These are phyloP conservation scores for Trifolium repens DNA, from an alignment of 306 rosid genomes.

Conservation along the genomic window DNA sequence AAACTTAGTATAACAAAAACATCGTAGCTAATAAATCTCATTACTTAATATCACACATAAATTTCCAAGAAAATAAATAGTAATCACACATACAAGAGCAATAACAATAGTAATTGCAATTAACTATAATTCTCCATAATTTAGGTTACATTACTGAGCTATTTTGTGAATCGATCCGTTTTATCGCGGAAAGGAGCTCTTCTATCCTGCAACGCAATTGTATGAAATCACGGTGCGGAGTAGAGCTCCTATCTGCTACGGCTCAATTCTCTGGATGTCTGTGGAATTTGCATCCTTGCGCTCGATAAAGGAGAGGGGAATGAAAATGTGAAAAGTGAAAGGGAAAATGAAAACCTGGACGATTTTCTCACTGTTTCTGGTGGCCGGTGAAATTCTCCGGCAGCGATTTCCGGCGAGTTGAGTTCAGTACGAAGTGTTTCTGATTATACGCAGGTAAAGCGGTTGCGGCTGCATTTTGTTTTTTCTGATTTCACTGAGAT, in stretches of 20 bases:
- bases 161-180: neutral
- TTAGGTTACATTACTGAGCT: too few species aligned
- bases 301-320: neutral
- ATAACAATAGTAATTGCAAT: neutral
- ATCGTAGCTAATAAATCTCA: conserved; percentile 2
- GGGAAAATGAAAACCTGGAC: neutral
- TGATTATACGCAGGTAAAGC: neutral
- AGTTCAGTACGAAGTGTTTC: neutral
- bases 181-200: neutral
- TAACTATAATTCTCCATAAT: too few species aligned
- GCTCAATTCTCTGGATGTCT: too few species aligned
- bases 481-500: too few species aligned
- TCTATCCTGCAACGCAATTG: neutral
- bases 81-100: neutral
- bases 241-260: too few species aligned
- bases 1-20: neutral
- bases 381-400: neutral
- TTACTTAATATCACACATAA: neutral
- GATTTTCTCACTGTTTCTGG: neutral
- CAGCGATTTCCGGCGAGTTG: neutral
- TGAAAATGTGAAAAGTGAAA: neutral
- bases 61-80: neutral
- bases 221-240: too few species aligned
- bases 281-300: too few species aligned
- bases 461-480: too few species aligned